phyloP scores from a whole-genome alignment of 176 grass and related monocot species.

The Carex scoparia region DNA sequence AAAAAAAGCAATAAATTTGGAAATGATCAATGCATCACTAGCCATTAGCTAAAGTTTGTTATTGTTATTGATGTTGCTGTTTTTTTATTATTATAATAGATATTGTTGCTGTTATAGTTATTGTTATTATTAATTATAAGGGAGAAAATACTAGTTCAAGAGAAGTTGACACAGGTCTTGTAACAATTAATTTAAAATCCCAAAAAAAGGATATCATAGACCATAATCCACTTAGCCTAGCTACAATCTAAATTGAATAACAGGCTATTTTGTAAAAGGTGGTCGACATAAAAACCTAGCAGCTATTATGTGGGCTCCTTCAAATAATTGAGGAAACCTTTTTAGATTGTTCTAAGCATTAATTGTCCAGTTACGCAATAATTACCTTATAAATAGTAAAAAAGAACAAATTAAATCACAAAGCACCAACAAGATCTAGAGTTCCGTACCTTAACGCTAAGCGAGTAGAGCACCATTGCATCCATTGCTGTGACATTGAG shows the following conservation, averaged over 20 bases:
- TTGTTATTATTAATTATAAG: too few species aligned
- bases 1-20: neutral
- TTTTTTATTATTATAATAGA: too few species aligned
- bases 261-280: neutral
- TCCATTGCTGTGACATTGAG: conserved; percentile 59
- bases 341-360: conserved; percentile 22
- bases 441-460: conserved; percentile 69
- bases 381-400: conserved; percentile 18
- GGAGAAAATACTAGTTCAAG: too few species aligned
- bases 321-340: neutral
- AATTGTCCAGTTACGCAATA: neutral
- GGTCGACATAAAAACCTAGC: neutral
- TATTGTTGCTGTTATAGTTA: too few species aligned
- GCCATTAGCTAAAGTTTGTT: too few species aligned
- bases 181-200: neutral
- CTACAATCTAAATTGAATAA: neutral
- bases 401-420: neutral
- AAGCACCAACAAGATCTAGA: neutral
- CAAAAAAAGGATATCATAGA: too few species aligned
- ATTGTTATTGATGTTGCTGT: too few species aligned
- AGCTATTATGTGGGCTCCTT: conserved; percentile 1
- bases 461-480: conserved; percentile 63
- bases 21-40: too few species aligned
- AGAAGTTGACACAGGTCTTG: neutral
- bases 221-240: neutral